Conservation (phyloP, 2,329 filamentous ascomycete species). For the Arthrobotrys iridis region DNA sequence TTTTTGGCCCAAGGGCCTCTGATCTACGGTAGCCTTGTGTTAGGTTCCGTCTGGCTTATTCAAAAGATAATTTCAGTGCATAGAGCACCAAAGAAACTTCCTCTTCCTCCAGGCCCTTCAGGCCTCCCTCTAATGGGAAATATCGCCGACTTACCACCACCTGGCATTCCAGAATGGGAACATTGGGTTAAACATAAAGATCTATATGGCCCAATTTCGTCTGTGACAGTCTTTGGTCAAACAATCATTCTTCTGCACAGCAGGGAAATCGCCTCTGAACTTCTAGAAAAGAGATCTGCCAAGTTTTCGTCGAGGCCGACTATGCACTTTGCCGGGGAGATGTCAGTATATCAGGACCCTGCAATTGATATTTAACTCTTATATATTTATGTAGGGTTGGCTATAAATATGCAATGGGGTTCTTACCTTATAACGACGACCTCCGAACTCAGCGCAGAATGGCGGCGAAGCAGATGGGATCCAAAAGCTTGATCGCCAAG, state of each 20-base stretch:
- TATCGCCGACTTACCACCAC: slow-evolving; percentile 60
- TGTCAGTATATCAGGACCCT: slow-evolving; percentile 60
- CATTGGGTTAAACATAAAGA: slow-evolving; percentile 62
- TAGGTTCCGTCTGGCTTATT: neutral
- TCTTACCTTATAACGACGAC: neutral
- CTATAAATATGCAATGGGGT: neutral
- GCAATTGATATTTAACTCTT: slow-evolving; percentile 44
- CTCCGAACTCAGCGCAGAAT: slow-evolving; percentile 58
- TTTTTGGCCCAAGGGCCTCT: neutral
- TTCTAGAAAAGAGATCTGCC: slow-evolving; percentile 62
- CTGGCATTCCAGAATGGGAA: slow-evolving; percentile 61
- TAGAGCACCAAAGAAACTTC: neutral
- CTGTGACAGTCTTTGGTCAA: slow-evolving; percentile 63
- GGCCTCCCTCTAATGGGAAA: slow-evolving; percentile 60
- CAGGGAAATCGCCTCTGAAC: slow-evolving; percentile 63
- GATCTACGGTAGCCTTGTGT: neutral
- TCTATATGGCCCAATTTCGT: slow-evolving; percentile 63
- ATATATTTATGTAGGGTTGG: slow-evolving; percentile 1
- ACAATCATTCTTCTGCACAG: slow-evolving; percentile 61
- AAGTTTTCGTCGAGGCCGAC: slow-evolving; percentile 62
- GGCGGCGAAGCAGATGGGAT: slow-evolving; percentile 58
- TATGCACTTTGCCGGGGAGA: slow-evolving; percentile 60
- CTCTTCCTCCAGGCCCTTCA: slow-evolving; percentile 31
- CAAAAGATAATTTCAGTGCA: neutral
- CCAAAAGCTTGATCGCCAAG: slow-evolving; percentile 57